phyloP scores from a whole-genome alignment of 164 flowering plant genomes.

The Houttuynia cordata region DNA sequence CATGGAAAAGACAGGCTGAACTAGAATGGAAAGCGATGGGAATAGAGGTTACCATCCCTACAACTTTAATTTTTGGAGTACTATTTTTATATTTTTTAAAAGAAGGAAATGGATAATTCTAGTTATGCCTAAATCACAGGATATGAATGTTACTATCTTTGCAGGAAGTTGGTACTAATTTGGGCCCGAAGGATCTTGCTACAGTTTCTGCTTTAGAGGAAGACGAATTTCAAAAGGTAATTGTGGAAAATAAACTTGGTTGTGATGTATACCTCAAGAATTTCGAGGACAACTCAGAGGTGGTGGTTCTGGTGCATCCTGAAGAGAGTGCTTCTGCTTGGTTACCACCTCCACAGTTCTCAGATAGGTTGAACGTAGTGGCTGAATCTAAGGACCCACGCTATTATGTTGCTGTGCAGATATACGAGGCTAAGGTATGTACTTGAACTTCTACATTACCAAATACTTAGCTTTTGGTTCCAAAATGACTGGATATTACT shows the following conservation, averaged over 20 bases:
- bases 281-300: constrained; percentile 40
- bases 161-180: constrained; percentile 43
- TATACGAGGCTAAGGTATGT: constrained; percentile 72
- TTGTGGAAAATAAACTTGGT: constrained; percentile 87
- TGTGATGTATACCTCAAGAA: constrained; percentile 74
- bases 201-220: constrained; percentile 81
- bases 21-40: constrained; percentile 57
- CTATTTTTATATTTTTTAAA: too few relatives aligned
- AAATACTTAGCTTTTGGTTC: neutral
- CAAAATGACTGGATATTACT: constrained; percentile 2
- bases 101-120: too few relatives aligned
- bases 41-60: constrained; percentile 4
- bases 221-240: constrained; percentile 72
- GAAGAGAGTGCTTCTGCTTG: constrained; percentile 44
- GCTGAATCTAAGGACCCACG: constrained; percentile 61
- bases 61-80: too few relatives aligned
- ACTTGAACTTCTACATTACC: neutral
- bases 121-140: too few relatives aligned
- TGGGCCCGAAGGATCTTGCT: constrained; percentile 22
- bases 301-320: constrained; percentile 43
- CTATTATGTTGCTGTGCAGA: constrained; percentile 62
- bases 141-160: neutral
- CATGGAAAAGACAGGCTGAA: constrained; percentile 81
- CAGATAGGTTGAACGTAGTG: constrained; percentile 62
- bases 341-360: constrained; percentile 88